Percentiles rank a stretch among this genome's conserved stretches.
These are phyloP conservation scores for Prunus dulcis DNA, from an alignment of 306 rosid species.

Conservation along the genomic window DNA sequence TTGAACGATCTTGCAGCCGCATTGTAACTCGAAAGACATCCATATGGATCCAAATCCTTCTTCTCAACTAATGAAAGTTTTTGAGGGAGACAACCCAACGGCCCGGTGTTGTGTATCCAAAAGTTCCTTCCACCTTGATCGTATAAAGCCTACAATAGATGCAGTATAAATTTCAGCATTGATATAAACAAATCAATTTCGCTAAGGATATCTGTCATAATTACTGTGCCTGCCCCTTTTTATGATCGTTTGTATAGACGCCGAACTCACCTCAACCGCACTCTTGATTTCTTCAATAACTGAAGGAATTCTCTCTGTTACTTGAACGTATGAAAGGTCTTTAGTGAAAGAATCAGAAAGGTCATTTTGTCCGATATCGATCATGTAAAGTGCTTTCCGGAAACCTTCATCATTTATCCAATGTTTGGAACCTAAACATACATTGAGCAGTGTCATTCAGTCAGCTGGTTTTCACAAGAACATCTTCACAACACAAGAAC, in stretches of 20 bases:
- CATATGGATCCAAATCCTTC: slow-evolving; percentile 53
- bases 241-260: neutral
- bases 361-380: slow-evolving; percentile 95
- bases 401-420: slow-evolving; percentile 54
- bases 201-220: neutral
- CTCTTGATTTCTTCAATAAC: slow-evolving; percentile 56
- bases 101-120: slow-evolving; percentile 96
- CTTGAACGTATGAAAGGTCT: slow-evolving; percentile 51
- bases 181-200: neutral
- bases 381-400: slow-evolving; percentile 72
- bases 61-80: slow-evolving; percentile 44
- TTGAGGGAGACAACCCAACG: slow-evolving; percentile 91
- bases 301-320: slow-evolving; percentile 57
- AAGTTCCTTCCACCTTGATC: slow-evolving; percentile 84
- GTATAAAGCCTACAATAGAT: slow-evolving; percentile 51
- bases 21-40: slow-evolving; percentile 73
- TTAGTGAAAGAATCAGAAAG: slow-evolving; percentile 71
- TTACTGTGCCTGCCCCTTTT: neutral
- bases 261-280: slow-evolving; percentile 54
- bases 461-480: neutral
- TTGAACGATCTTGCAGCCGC: slow-evolving; percentile 72
- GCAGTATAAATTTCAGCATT: neutral
- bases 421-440: slow-evolving; percentile 43
- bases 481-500: neutral
- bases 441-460: neutral